Base-by-base conservation (phyloP, 768 basidiomycete species). In the Trametes cingulata region DNA sequence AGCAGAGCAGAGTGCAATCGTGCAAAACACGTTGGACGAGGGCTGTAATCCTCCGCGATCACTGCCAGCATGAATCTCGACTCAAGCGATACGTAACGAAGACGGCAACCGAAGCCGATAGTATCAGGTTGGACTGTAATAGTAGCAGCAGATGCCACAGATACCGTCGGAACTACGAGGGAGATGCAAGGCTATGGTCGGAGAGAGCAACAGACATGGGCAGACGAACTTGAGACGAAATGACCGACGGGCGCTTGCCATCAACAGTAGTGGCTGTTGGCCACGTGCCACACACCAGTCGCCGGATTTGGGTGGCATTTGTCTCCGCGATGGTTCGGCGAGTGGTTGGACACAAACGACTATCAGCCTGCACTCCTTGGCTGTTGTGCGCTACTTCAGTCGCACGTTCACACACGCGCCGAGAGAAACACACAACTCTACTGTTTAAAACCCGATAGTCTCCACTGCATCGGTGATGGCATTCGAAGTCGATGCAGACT, bases 311-410 rank as follows among this genome's bases (percentile, higher is more conserved):
- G 56, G 45, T 41, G 45, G 36, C 42, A 19, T 52, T 43, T 48
- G 61, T 24, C 61, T 62, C 51, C 61, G 61, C 54, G 60, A 46
- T 54, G 49, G 49, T 52, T 54, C 47, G 47, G n/a, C 47, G 20
- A 61, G 54, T 61, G 60, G 54, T 61, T 61, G 49, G 41, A 53
- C 29, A 7, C 25, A 24, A 41, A 19, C 56, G 24, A 33, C 47
- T 35, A 14, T 37, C 33, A 8, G 35, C 14, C 9, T 2, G 19
- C 35, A 7, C n/a, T n/a, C 39, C 35, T 49, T 35, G 48, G 47
- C 24, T 17, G 37, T 14, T 39, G 47, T 14, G n/a, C 6, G 6
- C 37, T 48, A 9, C 14, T 20, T 10, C 27, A 33, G 39, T 24
- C 25, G n/a, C 35, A 48, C 39, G 29, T 47, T 14, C 12, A n/a